These are phyloP conservation scores for Allantophomopsis cytisporea DNA, from an alignment of 2,329 filamentous ascomycete species.

Conservation along the genomic window DNA sequence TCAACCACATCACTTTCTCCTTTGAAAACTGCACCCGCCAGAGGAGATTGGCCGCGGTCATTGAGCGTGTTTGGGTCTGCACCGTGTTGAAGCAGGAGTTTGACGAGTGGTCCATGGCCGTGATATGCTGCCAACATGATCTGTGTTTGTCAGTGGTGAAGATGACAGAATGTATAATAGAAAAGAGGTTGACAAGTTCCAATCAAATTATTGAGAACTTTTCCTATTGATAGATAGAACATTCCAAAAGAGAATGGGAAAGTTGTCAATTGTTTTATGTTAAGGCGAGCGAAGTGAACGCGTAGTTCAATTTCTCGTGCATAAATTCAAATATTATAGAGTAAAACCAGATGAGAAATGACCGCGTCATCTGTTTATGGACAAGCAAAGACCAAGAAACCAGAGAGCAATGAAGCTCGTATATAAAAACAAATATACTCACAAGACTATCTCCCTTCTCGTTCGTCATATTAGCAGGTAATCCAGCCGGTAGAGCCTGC, in stretches of 20 bases:
- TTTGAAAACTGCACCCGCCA: constrained; percentile 64
- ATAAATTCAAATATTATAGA: too few species aligned
- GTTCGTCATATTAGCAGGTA: constrained; percentile 59
- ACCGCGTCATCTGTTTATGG: too few species aligned
- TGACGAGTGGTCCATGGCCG: constrained; percentile 46
- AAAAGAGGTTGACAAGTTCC: too few species aligned
- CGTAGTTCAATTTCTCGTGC: too few species aligned
- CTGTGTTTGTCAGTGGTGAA: constrained; percentile 17
- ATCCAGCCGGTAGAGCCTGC: constrained; percentile 48
- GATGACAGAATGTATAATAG: too few species aligned
- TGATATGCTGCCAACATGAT: constrained; percentile 64
- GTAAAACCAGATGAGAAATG: too few species aligned
- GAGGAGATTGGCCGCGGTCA: constrained; percentile 51
- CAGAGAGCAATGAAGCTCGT: not conserved
- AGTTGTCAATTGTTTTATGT: too few species aligned
- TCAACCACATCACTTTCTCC: constrained; percentile 51
- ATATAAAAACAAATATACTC: constrained; percentile 11
- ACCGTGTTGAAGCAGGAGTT: constrained; percentile 44
- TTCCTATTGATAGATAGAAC: too few species aligned
- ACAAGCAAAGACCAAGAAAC: not conserved
- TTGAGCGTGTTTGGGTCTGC: constrained; percentile 58
- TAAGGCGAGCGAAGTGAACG: too few species aligned
- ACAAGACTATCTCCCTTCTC: constrained; percentile 60
- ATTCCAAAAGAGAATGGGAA: too few species aligned
- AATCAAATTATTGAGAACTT: too few species aligned